Percentiles rank a stretch among this genome's conserved stretches.
Conservation (phyloP, 2,329 filamentous ascomycete genomes). For the Aureobasidium uvarum region DNA sequence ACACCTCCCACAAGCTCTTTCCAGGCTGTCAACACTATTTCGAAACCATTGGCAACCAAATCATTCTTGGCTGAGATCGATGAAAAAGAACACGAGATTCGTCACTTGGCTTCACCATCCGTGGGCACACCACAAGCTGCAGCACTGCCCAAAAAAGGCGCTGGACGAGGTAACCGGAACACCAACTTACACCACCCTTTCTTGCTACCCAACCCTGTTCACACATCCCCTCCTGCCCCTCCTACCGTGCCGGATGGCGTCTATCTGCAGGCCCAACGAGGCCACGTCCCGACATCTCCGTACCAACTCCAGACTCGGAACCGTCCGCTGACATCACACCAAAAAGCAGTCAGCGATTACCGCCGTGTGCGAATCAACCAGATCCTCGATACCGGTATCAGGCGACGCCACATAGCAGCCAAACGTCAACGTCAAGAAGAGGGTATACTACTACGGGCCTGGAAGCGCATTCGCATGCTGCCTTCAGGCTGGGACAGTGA, state of each 20-base stretch:
- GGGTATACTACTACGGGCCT: constrained; percentile 65
- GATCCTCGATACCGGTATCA: constrained; percentile 72
- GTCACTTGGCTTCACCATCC: constrained; percentile 17
- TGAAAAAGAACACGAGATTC: neutral
- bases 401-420: constrained; percentile 62
- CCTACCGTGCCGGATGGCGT: constrained; percentile 10
- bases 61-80: constrained; percentile 51
- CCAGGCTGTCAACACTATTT: constrained; percentile 40
- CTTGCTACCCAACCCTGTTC: constrained; percentile 34
- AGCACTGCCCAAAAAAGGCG: constrained; percentile 41
- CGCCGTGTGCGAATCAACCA: constrained; percentile 77
- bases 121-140: constrained; percentile 36
- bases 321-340: constrained; percentile 75
- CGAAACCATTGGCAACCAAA: constrained; percentile 50
- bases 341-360: constrained; percentile 76
- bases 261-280: constrained; percentile 25
- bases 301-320: constrained; percentile 54
- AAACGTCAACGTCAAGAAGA: constrained; percentile 62
- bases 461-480: constrained; percentile 58
- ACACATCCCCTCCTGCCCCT: constrained; percentile 27
- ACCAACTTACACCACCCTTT: constrained; percentile 34
- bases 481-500: constrained; percentile 50
- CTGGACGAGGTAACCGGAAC: constrained; percentile 51
- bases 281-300: constrained; percentile 38
- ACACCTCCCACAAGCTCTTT: constrained; percentile 40